phyloP scores from a whole-genome alignment of 176 grass and related monocot genomes.

The Alopecurus myosuroides region DNA sequence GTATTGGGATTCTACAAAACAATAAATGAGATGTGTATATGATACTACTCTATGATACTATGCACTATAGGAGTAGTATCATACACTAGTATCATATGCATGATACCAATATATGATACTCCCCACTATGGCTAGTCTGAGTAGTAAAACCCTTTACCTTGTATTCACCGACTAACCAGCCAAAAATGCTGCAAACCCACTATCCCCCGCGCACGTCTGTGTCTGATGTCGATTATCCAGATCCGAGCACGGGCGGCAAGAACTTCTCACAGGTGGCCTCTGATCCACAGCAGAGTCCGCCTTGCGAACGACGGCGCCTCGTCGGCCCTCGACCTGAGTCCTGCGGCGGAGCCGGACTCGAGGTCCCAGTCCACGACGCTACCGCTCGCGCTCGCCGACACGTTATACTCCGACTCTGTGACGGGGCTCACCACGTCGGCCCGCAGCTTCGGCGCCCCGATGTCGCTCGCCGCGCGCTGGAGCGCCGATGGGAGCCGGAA shows the following conservation, averaged over 20 bases:
- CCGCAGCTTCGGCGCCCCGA: constrained; percentile 34
- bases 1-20: too few species aligned
- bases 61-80: too few species aligned
- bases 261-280: constrained; percentile 36
- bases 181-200: background rate
- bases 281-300: constrained; percentile 91
- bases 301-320: constrained; percentile 91
- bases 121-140: too few species aligned
- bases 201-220: background rate
- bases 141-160: constrained; percentile 20
- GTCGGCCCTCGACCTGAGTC: constrained; percentile 53
- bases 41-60: too few species aligned
- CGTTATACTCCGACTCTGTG: constrained; percentile 74
- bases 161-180: constrained; percentile 3
- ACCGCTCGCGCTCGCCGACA: constrained; percentile 49
- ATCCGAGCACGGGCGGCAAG: constrained; percentile 8
- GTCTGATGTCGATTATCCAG: background rate
- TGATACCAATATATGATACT: too few species aligned
- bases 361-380: constrained; percentile 65
- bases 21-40: too few species aligned
- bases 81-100: too few species aligned
- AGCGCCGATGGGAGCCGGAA: constrained; percentile 56
- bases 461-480: constrained; percentile 37
- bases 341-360: constrained; percentile 32
- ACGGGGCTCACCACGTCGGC: constrained; percentile 53